Percentiles rank a stretch among this genome's conserved stretches.
Evolutionary conservation across 495 filamentous ascomycete species (phyloP).

Genomic region (Penicillium nucicola): DNA sequence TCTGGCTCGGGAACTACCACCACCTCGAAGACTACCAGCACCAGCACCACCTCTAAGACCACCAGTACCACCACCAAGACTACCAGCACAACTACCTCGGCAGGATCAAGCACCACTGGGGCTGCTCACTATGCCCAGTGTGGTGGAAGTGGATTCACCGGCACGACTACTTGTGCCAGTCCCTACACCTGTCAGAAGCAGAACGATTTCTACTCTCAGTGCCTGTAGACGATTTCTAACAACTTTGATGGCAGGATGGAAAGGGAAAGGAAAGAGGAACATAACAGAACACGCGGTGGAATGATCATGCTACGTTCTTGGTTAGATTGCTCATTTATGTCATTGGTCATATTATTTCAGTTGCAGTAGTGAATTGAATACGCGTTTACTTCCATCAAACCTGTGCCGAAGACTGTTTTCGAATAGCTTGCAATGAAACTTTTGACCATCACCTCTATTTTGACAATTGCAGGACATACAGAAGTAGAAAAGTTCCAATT

Average conservation of each 20-base stretch:
- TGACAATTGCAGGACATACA: no score
- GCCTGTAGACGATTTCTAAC: conserved; percentile 23
- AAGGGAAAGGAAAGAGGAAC: no score
- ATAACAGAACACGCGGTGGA: no score
- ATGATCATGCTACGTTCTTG: no score
- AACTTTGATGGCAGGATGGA: not conserved
- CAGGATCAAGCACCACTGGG: conserved; percentile 20
- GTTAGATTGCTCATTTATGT: no score
- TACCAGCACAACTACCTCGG: conserved; percentile 22
- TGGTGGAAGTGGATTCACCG: conserved; percentile 46
- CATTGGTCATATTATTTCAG: no score
- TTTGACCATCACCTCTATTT: no score
- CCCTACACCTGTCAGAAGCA: conserved; percentile 34
- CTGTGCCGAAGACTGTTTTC: no score
- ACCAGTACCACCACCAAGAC: conserved; percentile 18
- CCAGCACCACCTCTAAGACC: not conserved
- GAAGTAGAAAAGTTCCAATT: no score
- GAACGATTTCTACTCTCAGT: conserved; percentile 46
- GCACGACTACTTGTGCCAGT: conserved; percentile 44
- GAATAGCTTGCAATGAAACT: no score
- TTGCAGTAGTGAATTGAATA: no score
- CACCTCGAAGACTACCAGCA: conserved; percentile 6
- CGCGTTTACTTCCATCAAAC: no score
- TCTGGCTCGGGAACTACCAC: conserved; percentile 11
- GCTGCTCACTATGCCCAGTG: conserved; percentile 45